Evolutionary conservation across 176 grass and related monocot genomes (phyloP), one percentile per base, ranked within the genome.

Genomic region (Bothriochloa decipiens): DNA sequence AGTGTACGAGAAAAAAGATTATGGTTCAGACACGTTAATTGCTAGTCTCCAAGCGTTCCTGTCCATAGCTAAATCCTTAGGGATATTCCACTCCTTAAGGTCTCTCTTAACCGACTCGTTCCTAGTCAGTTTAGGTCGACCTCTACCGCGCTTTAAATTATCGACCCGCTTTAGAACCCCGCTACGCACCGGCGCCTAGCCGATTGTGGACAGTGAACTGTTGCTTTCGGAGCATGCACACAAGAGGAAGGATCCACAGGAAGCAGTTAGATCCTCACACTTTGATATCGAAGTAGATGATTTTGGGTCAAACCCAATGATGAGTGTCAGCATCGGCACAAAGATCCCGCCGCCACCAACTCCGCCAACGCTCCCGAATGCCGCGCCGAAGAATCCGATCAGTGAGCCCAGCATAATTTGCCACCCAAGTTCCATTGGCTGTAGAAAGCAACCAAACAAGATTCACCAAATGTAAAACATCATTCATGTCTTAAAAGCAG

Each of bases 271-370:
- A 82, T 65, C 33, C 82, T 88, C 81, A 91, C 94, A 97, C 76
- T 97, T 97, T 0, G 94, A 97, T 25, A 97, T 85, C 8, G 94
- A 91, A 17, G 91, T 97, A 1, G 94, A 93, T 1, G 94, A 97
- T 64, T 93, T 97, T 0, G 94, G 73, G 87, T 96, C 94, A 37
- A 97, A 97, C 4, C 89, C 91, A 0, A 97, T 78, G 8, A 97
- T 97, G 74, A 97, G 83, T n/a, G 89, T 93, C 39, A 96, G 70
- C 94, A 93, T 96, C 20, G 94, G 89, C 28, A 96, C 91, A 36
- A 89, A 96, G 77, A 96, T 96, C 27, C 94, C 94, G 3, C 94
- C 94, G 2, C 94, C 94, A 4, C 94, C 94, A 28, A 96, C 91
- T 0, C 94, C 91, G 0, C 94, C 94, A 2, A 96, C 94, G 16